Percentiles rank a stretch among this genome's conserved stretches.
Evolutionary conservation across 2,329 filamentous ascomycete species (phyloP).

Genomic region (Nemania sp.): DNA sequence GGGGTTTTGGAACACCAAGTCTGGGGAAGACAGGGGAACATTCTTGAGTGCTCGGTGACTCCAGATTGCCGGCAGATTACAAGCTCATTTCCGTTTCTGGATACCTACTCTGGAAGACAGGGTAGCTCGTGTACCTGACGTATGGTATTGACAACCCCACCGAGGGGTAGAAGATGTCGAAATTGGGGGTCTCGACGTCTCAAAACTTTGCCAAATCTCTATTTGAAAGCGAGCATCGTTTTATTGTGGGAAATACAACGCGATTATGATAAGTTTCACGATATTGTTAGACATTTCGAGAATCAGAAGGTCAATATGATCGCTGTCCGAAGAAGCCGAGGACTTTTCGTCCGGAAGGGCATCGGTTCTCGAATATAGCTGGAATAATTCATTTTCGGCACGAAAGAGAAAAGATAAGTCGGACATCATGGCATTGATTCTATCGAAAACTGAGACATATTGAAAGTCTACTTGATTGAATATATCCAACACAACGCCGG

Average conservation of each 20-base stretch:
- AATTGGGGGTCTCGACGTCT: background rate
- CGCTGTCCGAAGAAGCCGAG: too few species aligned
- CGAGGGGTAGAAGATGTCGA: constrained; percentile 26
- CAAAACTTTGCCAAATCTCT: constrained; percentile 1
- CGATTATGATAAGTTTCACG: too few species aligned
- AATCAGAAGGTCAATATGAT: too few species aligned
- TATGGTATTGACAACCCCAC: constrained; percentile 26
- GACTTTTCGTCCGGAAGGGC: too few species aligned
- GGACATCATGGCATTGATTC: constrained; percentile 4
- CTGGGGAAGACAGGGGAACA: constrained; percentile 4
- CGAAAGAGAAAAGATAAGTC: background rate
- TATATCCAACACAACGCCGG: constrained; percentile 23
- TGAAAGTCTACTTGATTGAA: constrained; percentile 28
- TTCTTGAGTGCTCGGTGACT: constrained; percentile 1
- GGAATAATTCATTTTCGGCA: background rate
- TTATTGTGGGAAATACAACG: background rate
- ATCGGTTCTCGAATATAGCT: too few species aligned
- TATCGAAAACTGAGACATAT: background rate
- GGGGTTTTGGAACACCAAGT: constrained; percentile 10
- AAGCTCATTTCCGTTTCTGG: constrained; percentile 23
- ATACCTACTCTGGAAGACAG: constrained; percentile 22
- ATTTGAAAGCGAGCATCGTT: background rate
- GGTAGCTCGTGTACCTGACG: constrained; percentile 28
- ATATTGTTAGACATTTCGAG: too few species aligned
- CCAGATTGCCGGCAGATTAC: constrained; percentile 26